A percentile compares a stretch with the other conserved stretches of the same genome.
Conservation (phyloP, 257 asterid genomes). For the Datura wrightii region DNA sequence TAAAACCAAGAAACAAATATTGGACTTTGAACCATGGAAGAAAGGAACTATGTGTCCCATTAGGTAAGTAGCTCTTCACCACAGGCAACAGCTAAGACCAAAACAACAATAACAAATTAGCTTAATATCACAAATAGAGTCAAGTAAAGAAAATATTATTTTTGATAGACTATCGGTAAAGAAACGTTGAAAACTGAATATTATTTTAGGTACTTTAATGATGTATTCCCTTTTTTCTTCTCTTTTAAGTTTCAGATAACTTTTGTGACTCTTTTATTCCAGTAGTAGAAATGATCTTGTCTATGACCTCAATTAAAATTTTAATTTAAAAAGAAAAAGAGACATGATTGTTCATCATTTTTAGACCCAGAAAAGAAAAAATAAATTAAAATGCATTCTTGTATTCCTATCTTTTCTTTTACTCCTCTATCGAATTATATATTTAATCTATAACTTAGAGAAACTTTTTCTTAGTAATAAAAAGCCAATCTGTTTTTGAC, state of each 20-base stretch:
- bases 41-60: constrained; percentile 24
- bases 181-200: too few species aligned
- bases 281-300: background rate
- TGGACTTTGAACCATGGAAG: constrained; percentile 18
- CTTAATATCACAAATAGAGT: too few species aligned
- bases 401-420: background rate
- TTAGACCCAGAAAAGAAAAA: background rate
- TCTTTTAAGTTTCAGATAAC: background rate
- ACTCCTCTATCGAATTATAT: background rate
- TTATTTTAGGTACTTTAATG: too few species aligned
- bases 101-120: background rate
- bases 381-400: background rate
- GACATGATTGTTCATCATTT: constrained; percentile 1
- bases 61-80: background rate
- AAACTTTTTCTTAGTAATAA: background rate
- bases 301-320: background rate
- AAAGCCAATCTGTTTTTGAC: background rate
- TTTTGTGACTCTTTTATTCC: background rate
- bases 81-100: background rate
- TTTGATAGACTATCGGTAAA: too few species aligned
- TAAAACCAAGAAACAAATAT: background rate
- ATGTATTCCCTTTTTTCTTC: background rate
- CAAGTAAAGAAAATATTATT: too few species aligned
- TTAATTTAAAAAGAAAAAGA: background rate
- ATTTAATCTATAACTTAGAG: background rate